Base-by-base conservation (phyloP, 768 basidiomycete species). In the Kwoniella heveanensis region DNA sequence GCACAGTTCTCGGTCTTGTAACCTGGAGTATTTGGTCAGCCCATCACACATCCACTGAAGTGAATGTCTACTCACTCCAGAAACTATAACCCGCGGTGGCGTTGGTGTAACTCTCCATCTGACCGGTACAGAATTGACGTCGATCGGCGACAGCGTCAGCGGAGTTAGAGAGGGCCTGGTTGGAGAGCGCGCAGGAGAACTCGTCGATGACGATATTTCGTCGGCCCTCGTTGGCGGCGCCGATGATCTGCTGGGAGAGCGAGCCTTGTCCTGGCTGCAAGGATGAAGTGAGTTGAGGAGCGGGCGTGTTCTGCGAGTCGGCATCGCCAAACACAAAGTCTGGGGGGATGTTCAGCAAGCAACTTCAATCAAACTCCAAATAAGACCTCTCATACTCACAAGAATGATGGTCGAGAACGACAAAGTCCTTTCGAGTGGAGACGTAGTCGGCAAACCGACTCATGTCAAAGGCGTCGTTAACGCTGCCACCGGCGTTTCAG, bases 61-160 rank as follows among this genome's bases (percentile, higher is more conserved):
- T 13, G 32, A 36, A 7, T 19, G 3, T 1, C 73, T 30, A 60
- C 86, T 65, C 68, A 88, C 88, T 83, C 88, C 88, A 89, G 75
- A 89, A 89, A 36, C 80, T 79, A 86, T 87, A 89, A 0, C 89
- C 88, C 1, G 86, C 84, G 19, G 86, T 83, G 32, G 78, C 78
- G 60, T 83, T 84, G 1, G 83, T 69, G 68, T 88, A 90, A 0
- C 83, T 83, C 22, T 83, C 82, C 82, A 87, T 82, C 68, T 89
- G 88, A 1, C 81, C 83, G 1, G 79, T 80, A 69, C 88, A 87
- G 68, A 88, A 89, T 2, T 82, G 74, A 57, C 77, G 81, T 29
- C 83, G 80, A 19, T 85, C 84, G 4, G 73, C 77, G 25, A 80
- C 77, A 15, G 82, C 81, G 70, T 88, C 80, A 2, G 68, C 36